Percentiles rank a stretch among this genome's conserved stretches.
Conservation (phyloP, 495 filamentous ascomycete genomes). For the Immersiella caudata region DNA sequence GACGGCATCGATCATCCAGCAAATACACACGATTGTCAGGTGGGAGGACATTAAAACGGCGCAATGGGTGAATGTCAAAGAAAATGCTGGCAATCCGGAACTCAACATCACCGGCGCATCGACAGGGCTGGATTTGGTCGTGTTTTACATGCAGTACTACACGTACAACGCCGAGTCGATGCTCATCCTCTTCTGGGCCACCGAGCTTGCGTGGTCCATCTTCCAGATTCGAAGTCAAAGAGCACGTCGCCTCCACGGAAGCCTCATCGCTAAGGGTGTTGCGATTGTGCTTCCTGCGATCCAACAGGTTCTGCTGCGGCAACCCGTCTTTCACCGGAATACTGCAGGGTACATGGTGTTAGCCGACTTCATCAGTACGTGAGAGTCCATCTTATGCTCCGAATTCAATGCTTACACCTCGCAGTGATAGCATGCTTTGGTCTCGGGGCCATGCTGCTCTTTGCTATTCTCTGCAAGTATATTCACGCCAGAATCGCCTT, state of each 20-base stretch:
- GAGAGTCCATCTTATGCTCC: neutral
- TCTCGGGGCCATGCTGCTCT: slow-evolving; percentile 42
- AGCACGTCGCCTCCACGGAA: slow-evolving; percentile 31
- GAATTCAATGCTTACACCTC: slow-evolving; percentile 1
- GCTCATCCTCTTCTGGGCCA: slow-evolving; percentile 51
- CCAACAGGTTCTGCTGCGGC: slow-evolving; percentile 43
- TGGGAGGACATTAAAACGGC: slow-evolving; percentile 48
- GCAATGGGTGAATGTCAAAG: slow-evolving; percentile 42
- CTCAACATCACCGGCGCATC: slow-evolving; percentile 51
- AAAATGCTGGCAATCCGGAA: slow-evolving; percentile 43
- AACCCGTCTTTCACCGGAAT: slow-evolving; percentile 33
- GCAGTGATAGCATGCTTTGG: slow-evolving; percentile 48
- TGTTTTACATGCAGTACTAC: slow-evolving; percentile 57
- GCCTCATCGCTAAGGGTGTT: slow-evolving; percentile 40
- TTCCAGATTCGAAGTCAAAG: slow-evolving; percentile 34
- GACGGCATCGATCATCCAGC: slow-evolving; percentile 48
- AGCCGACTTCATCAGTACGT: slow-evolving; percentile 47
- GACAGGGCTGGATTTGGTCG: slow-evolving; percentile 44
- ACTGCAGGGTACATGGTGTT: slow-evolving; percentile 42
- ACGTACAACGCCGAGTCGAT: slow-evolving; percentile 53
- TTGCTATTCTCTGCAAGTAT: slow-evolving; percentile 50
- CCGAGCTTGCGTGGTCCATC: slow-evolving; percentile 43
- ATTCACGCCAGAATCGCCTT: slow-evolving; percentile 46
- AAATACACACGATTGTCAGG: slow-evolving; percentile 46
- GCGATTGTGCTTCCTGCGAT: slow-evolving; percentile 41